A percentile compares a stretch with the other conserved stretches of the same genome.
These are phyloP conservation scores for Tricholoma flavovirens DNA, from an alignment of 768 basidiomycete species.

Conservation along the genomic window DNA sequence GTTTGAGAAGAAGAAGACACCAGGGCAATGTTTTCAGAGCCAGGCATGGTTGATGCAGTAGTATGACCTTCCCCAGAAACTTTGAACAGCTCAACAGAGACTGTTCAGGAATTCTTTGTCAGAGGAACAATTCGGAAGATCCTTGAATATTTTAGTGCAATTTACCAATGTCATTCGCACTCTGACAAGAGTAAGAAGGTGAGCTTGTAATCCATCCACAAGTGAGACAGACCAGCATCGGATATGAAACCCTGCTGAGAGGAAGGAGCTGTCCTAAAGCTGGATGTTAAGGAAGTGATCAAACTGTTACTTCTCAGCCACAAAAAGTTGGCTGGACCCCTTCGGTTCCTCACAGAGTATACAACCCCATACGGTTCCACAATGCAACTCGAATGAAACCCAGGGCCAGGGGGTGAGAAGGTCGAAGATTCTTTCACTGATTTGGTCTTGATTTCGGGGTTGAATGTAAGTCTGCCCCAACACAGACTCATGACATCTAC, in stretches of 20 bases:
- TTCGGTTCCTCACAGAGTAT: slow-evolving; percentile 42
- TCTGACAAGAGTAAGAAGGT: slow-evolving; percentile 43
- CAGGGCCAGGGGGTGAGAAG: slow-evolving; percentile 41
- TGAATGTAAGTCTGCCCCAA: too few species aligned
- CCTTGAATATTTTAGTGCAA: slow-evolving; percentile 20
- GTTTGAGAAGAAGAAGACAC: slow-evolving; percentile 39
- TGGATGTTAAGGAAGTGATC: slow-evolving; percentile 33
- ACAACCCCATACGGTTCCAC: slow-evolving; percentile 45
- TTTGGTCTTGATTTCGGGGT: slow-evolving; percentile 6
- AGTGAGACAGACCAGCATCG: slow-evolving; percentile 33
- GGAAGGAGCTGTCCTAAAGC: slow-evolving; percentile 29
- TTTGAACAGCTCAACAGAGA: slow-evolving; percentile 57
- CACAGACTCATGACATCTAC: too few species aligned
- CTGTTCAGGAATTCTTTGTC: slow-evolving; percentile 36
- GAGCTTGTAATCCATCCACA: slow-evolving; percentile 40
- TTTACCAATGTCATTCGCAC: slow-evolving; percentile 35
- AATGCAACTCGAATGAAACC: slow-evolving; percentile 38
- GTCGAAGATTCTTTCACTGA: slow-evolving; percentile 13
- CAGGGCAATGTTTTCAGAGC: slow-evolving; percentile 32
- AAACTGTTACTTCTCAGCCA: slow-evolving; percentile 54
- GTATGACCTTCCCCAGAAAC: slow-evolving; percentile 37
- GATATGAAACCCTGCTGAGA: slow-evolving; percentile 19
- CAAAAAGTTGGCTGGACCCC: slow-evolving; percentile 37
- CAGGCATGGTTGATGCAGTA: slow-evolving; percentile 46
- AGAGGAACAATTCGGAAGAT: slow-evolving; percentile 23